Base-by-base conservation (phyloP, 139 green algal genomes). In the Medakamo hakoo region DNA sequence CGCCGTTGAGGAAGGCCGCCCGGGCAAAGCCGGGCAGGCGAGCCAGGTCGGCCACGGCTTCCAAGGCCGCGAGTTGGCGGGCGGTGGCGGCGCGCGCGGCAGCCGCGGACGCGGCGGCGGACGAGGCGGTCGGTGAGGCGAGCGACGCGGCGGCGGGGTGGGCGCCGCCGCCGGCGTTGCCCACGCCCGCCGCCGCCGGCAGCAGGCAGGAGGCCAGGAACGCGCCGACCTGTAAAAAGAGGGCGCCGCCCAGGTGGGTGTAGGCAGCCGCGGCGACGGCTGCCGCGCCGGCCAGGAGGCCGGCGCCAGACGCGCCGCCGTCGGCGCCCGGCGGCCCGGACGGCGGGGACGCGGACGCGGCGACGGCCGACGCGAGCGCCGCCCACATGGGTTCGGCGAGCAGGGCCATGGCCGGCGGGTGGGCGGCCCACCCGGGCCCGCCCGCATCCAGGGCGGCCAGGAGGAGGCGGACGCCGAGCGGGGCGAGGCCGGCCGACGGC, bases 31-130 rank as follows among this genome's bases (percentile, higher is more conserved):
- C 70, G 14, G 86, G 81, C 65, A 93, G 85, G 20, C 80, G 68
- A 25, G 79, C 87, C 19, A 98, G 82, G 72, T 97, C 92, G 25
- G 97, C 76, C 21, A 98, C 58, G 2, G 76, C 82, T 75, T 98
- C 92, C 58, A 98, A 68, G 22, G 92, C 92, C 19, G 82, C 85
- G 64, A 94, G 85, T 76, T 95, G 85, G 29, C 73, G 65, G 32
- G 83, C 75, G 4, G 71, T 79, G 20, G 57, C n/a, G n/a, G n/a
- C n/a, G n/a, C n/a, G n/a, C n/a, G n/a, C n/a, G n/a, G n/a, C n/a
- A n/a, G n/a, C n/a, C n/a, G n/a, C n/a, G n/a, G n/a, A n/a, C n/a
- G n/a, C n/a, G n/a, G n/a, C n/a, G n/a, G n/a, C n/a, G n/a, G n/a
- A n/a, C n/a, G n/a, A n/a, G n/a, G n/a, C 49, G 1, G 30, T 52